A percentile compares a stretch with the other conserved stretches of the same genome.
Evolutionary conservation across 495 filamentous ascomycete species (phyloP).

Genomic region (Talaromyces wortmannii): DNA sequence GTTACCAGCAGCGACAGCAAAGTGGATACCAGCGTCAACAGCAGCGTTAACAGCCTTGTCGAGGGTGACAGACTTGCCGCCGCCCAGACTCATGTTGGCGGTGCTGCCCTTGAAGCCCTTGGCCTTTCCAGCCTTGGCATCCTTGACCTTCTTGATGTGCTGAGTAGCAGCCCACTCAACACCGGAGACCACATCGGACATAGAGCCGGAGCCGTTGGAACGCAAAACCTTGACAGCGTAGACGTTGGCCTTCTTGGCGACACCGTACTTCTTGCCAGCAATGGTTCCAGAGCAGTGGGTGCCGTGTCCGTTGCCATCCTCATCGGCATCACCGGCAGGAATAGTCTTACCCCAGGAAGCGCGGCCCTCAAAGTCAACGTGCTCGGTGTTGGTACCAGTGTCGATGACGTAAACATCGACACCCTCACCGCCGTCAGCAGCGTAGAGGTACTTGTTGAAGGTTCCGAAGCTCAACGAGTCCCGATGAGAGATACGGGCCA

Average conservation of each 20-base stretch:
- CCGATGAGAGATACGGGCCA: slow-evolving; percentile 96
- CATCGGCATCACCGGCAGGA: slow-evolving; percentile 72
- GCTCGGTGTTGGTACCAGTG: slow-evolving; percentile 87
- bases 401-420: slow-evolving; percentile 99
- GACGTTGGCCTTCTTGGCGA: slow-evolving; percentile 96
- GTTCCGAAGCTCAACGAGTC: slow-evolving; percentile 76
- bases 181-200: slow-evolving; percentile 97
- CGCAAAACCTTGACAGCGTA: slow-evolving; percentile 96
- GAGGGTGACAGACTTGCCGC: slow-evolving; percentile 85
- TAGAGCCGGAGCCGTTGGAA: slow-evolving; percentile 95
- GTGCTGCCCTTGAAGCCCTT: slow-evolving; percentile 98
- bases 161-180: slow-evolving; percentile 88
- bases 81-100: slow-evolving; percentile 98
- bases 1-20: slow-evolving; percentile 96
- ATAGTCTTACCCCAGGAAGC: slow-evolving; percentile 97
- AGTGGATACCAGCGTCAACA: slow-evolving; percentile 85
- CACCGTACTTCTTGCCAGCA: slow-evolving; percentile 97
- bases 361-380: slow-evolving; percentile 96
- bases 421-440: slow-evolving; percentile 87
- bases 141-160: slow-evolving; percentile 67
- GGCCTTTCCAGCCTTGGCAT: slow-evolving; percentile 69
- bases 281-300: slow-evolving; percentile 99
- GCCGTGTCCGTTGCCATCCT: slow-evolving; percentile 97
- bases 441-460: slow-evolving; percentile 97
- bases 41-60: slow-evolving; percentile 93